These are phyloP conservation scores for Mycena capillaripes DNA, from an alignment of 768 basidiomycete genomes.

Conservation along the genomic window DNA sequence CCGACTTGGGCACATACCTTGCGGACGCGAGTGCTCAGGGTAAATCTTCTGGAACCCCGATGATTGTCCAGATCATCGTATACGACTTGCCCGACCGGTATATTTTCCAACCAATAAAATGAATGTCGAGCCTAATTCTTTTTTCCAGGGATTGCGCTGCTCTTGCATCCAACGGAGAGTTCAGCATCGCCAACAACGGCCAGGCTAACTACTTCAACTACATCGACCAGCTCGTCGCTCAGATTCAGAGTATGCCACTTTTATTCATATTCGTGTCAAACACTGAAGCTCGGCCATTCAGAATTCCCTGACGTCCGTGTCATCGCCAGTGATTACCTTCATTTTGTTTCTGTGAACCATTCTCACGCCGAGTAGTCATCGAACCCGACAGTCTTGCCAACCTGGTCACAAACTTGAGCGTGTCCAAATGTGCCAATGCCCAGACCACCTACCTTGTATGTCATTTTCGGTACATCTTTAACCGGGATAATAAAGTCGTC, in stretches of 20 bases:
- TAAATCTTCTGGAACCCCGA: conserved; percentile 61
- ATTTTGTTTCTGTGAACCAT: neutral
- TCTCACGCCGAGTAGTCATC: conserved; percentile 52
- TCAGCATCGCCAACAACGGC: conserved; percentile 69
- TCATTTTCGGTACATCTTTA: neutral
- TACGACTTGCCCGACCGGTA: conserved; percentile 66
- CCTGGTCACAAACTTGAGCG: conserved; percentile 76
- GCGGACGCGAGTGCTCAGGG: conserved; percentile 63
- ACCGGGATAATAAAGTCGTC: neutral
- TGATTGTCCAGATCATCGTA: conserved; percentile 65
- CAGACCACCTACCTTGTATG: conserved; percentile 65
- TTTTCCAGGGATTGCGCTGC: conserved; percentile 72
- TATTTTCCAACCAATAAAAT: neutral
- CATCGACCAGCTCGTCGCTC: conserved; percentile 73
- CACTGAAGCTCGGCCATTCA: conserved; percentile 33
- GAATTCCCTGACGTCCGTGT: conserved; percentile 73
- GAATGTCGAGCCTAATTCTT: neutral
- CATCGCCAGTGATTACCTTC: conserved; percentile 53
- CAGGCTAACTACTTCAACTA: conserved; percentile 69
- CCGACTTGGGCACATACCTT: conserved; percentile 69
- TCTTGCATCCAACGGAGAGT: conserved; percentile 76
- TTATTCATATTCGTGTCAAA: neutral
- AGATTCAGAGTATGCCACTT: conserved; percentile 59
- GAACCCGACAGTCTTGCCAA: conserved; percentile 80
- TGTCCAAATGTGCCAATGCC: conserved; percentile 68